Percentiles rank a stretch among this genome's conserved stretches.
phyloP scores from a whole-genome alignment of 108 stramenopile genomes.

The Skeletonema tropicum region DNA sequence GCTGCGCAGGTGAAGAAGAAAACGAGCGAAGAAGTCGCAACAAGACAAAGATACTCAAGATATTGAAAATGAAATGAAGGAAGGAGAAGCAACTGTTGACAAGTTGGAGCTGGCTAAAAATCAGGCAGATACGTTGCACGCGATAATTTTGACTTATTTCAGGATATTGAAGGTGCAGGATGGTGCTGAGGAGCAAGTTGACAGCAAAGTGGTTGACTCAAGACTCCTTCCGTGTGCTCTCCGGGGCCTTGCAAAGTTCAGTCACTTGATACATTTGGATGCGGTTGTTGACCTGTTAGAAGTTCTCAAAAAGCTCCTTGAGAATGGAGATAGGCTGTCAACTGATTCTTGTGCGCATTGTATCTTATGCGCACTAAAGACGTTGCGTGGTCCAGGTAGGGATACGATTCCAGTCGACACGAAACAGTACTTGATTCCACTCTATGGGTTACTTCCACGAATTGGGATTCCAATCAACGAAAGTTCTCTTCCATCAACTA shows the following conservation, averaged over 20 bases:
- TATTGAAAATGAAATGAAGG: conserved; percentile 80
- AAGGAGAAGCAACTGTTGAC: conserved; percentile 82
- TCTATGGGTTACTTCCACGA: conserved; percentile 70
- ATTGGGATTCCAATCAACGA: conserved; percentile 14
- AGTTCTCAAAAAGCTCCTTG: conserved; percentile 75
- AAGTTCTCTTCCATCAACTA: background rate
- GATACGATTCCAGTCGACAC: conserved; percentile 79
- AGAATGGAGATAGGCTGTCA: conserved; percentile 64
- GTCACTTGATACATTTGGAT: conserved; percentile 76
- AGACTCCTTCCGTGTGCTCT: conserved; percentile 74
- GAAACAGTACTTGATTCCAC: conserved; percentile 82
- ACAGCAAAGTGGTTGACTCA: conserved; percentile 10
- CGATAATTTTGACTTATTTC: conserved; percentile 84
- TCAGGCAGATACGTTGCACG: conserved; percentile 79
- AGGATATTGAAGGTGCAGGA: conserved; percentile 74
- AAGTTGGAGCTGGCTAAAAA: conserved; percentile 72
- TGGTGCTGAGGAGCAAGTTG: conserved; percentile 18
- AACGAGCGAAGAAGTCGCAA: conserved; percentile 74
- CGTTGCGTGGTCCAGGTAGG: conserved; percentile 82
- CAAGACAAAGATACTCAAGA: conserved; percentile 64
- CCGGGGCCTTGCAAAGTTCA: conserved; percentile 86
- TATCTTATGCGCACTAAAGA: conserved; percentile 81
- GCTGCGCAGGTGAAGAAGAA: conserved; percentile 67
- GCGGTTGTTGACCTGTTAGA: conserved; percentile 81
- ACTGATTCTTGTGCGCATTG: conserved; percentile 81